phyloP scores from a whole-genome alignment of 352 stramenopile genomes.

The Phytophthora parvispora region DNA sequence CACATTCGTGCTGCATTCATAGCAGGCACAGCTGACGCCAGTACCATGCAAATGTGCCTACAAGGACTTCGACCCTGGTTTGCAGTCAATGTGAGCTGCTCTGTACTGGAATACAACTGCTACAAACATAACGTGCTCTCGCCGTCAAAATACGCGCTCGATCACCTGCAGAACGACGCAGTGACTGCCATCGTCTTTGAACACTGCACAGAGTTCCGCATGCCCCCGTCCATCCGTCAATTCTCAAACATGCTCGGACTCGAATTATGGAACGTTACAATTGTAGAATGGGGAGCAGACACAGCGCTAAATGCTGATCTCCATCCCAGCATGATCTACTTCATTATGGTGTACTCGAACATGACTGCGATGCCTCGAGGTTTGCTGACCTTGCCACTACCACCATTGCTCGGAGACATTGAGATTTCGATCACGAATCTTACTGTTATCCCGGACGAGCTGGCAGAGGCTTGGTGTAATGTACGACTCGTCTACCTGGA shows the following conservation, averaged over 20 bases:
- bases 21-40: background rate
- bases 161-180: conserved; percentile 35
- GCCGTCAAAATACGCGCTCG: conserved; percentile 3
- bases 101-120: conserved; percentile 49
- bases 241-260: conserved; percentile 63
- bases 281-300: conserved; percentile 42
- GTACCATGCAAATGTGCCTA: conserved; percentile 32
- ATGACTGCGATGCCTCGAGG: conserved; percentile 56
- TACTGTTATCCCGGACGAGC: conserved; percentile 29
- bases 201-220: conserved; percentile 47
- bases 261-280: conserved; percentile 68
- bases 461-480: conserved; percentile 31
- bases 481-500: conserved; percentile 50
- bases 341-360: conserved; percentile 58
- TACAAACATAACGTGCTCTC: conserved; percentile 19
- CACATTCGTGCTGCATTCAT: conserved; percentile 19
- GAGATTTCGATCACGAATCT: conserved; percentile 56
- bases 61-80: conserved; percentile 55
- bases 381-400: conserved; percentile 35
- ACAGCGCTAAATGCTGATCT: conserved; percentile 41
- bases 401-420: conserved; percentile 52
- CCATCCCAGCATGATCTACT: conserved; percentile 44
- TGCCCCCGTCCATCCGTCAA: conserved; percentile 38
- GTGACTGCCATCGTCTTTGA: conserved; percentile 49
- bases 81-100: conserved; percentile 43